Base-by-base conservation (phyloP, 1,139 yeast genomes). In the Saccharomyces hybrid region DNA sequence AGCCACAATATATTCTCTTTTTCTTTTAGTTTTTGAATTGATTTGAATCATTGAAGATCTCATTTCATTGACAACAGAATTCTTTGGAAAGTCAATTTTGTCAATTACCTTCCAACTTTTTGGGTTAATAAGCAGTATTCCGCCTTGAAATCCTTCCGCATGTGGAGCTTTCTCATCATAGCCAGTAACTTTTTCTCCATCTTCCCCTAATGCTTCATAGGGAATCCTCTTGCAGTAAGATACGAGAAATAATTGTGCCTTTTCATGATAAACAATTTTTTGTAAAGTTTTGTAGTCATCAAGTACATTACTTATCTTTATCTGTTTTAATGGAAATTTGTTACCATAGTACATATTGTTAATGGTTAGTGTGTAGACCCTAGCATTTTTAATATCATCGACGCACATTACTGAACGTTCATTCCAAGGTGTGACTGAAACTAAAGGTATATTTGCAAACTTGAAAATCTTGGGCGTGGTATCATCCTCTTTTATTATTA, bases 71-170 rank as follows among this genome's bases (percentile, higher is more conserved):
- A 73, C 84, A 13, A 86, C 76, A 57, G 90, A 93, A 67, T 87
- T 83, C 29, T 81, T 85, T 4, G 77, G 83, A 50, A 88, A 75
- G 46, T 82, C 85, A 51, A 85, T 69, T 16, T 79, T 78, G 63
- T 90, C 97, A 62, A 90, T 84, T 0, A 85, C 80, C 0, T 82
- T 73, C 96, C 96, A 90, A 19, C 82, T 82, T 48, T 74, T 73
- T 0, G 96, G 93, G 1, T 95, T 86, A 0, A 91, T 65, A 49
- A 91, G 73, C 55, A 83, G 79, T 8, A 91, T 66, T 2, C 78
- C 75, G 25, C 95, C 86, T 58, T 80, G 79, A 60, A 75, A 83
- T 3, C 83, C 74, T 23, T 64, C 65, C 0, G 88, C 89, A 42
- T 75, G 78, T 27, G 80, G 68, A 67, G 79, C 68, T 60, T 76